These are phyloP conservation scores for Atkinsonella texensis DNA, from an alignment of 2,329 filamentous ascomycete species.

Conservation along the genomic window DNA sequence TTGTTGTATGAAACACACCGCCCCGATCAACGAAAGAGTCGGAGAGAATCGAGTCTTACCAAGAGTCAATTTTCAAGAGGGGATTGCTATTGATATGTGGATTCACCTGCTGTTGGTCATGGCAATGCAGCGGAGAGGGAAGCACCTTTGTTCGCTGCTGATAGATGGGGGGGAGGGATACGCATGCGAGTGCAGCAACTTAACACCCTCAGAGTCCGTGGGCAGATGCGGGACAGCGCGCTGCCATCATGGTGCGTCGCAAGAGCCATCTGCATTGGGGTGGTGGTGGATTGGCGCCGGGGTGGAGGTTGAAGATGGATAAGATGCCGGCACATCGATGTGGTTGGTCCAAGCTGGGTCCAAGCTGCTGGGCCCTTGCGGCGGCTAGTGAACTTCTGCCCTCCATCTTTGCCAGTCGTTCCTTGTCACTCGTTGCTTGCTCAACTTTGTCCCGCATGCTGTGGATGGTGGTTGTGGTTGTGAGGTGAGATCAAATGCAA, in stretches of 20 bases:
- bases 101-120: not conserved
- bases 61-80: not conserved
- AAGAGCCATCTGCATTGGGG: not conserved
- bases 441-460: not conserved
- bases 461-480: not conserved
- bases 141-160: not conserved
- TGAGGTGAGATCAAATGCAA: not conserved
- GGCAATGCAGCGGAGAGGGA: not conserved
- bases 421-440: not conserved
- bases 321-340: not conserved
- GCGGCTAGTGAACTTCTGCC: slow-evolving; percentile 2
- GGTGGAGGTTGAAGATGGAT: slow-evolving; percentile 2
- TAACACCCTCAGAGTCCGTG: not conserved
- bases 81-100: not conserved
- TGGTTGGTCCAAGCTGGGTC: slow-evolving; percentile 1
- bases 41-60: not conserved
- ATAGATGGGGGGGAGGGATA: not conserved
- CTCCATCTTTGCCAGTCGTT: not conserved
- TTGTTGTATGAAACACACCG: not conserved
- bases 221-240: not conserved
- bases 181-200: not conserved
- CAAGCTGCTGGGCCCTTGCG: not conserved
- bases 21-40: not conserved
- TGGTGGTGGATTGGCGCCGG: slow-evolving; percentile 2
- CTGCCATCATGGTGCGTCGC: slow-evolving; percentile 1